Conservation (phyloP, 148 eudicot species). For the Polygonum aviculare region DNA sequence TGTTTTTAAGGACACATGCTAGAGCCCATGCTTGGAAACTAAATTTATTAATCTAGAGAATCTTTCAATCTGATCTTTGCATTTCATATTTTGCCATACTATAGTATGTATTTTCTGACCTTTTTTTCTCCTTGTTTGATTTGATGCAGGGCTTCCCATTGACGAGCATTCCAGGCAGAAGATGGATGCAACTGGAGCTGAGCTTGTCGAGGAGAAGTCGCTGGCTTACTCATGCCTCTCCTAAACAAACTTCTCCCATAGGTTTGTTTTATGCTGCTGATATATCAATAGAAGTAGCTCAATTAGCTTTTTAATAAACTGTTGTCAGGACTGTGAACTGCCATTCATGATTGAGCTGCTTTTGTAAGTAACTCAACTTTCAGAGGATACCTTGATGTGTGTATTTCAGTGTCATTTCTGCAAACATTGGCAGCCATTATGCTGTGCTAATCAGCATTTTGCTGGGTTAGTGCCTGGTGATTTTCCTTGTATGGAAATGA, state of each 20-base stretch:
- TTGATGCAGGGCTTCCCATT: slow-evolving; percentile 59
- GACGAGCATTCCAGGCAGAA: slow-evolving; percentile 84
- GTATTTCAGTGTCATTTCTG: neutral
- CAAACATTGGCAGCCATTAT: neutral
- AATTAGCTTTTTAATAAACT: slow-evolving; percentile 46
- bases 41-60: too few species aligned
- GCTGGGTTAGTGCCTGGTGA: neutral
- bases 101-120: neutral
- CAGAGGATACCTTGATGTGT: neutral
- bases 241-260: slow-evolving; percentile 14
- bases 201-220: slow-evolving; percentile 83
- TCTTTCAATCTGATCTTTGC: neutral
- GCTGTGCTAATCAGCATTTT: neutral
- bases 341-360: slow-evolving; percentile 14
- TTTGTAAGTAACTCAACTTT: slow-evolving; percentile 9
- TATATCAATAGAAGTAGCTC: slow-evolving; percentile 7
- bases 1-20: neutral
- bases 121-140: neutral
- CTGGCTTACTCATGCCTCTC: slow-evolving; percentile 90
- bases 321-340: slow-evolving; percentile 18
- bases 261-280: neutral
- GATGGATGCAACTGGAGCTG: slow-evolving; percentile 82
- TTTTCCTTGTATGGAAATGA: neutral
- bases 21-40: too few species aligned
- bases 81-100: neutral